Conservation (phyloP, 2,329 filamentous ascomycete genomes). For the Hymenoscyphus linearis region DNA sequence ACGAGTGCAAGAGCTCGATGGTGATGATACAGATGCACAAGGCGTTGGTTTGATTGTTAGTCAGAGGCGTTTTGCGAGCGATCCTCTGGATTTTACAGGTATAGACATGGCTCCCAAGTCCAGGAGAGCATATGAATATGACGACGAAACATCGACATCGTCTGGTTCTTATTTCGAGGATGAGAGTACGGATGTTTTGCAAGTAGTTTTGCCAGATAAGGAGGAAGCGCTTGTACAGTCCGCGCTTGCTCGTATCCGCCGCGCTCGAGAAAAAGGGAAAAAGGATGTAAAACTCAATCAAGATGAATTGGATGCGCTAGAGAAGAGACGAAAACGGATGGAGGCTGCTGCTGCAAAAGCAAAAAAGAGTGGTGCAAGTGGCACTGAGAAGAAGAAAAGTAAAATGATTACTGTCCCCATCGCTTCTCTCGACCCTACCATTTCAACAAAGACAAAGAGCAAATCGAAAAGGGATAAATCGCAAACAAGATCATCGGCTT, state of each 20-base stretch:
- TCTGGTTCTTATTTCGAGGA: slow-evolving; percentile 45
- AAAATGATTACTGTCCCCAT: slow-evolving; percentile 28
- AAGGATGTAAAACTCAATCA: slow-evolving; percentile 74
- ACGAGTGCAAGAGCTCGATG: slow-evolving; percentile 62
- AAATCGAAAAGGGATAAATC: slow-evolving; percentile 31
- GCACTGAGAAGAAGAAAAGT: slow-evolving; percentile 25
- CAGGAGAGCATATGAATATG: slow-evolving; percentile 27
- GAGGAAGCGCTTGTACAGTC: slow-evolving; percentile 74
- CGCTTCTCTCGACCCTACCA: slow-evolving; percentile 7
- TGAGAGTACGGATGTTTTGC: slow-evolving; percentile 42
- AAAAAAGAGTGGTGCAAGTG: slow-evolving; percentile 26
- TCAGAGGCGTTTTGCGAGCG: slow-evolving; percentile 50
- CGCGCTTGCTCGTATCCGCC: slow-evolving; percentile 73
- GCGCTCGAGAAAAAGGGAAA: slow-evolving; percentile 70
- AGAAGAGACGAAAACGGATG: slow-evolving; percentile 59
- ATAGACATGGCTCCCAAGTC: slow-evolving; percentile 45
- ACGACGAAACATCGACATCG: slow-evolving; percentile 41
- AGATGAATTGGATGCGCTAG: slow-evolving; percentile 75
- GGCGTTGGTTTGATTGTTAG: slow-evolving; percentile 46
- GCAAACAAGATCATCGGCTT: slow-evolving; percentile 16
- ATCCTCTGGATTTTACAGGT: slow-evolving; percentile 56
- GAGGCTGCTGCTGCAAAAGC: slow-evolving; percentile 23
- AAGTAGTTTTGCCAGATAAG: slow-evolving; percentile 54
- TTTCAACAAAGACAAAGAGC: slow-evolving; percentile 28
- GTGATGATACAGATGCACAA: slow-evolving; percentile 49